These are phyloP conservation scores for Nicotiana benthamiana DNA, from an alignment of 257 asterid species.

Conservation along the genomic window DNA sequence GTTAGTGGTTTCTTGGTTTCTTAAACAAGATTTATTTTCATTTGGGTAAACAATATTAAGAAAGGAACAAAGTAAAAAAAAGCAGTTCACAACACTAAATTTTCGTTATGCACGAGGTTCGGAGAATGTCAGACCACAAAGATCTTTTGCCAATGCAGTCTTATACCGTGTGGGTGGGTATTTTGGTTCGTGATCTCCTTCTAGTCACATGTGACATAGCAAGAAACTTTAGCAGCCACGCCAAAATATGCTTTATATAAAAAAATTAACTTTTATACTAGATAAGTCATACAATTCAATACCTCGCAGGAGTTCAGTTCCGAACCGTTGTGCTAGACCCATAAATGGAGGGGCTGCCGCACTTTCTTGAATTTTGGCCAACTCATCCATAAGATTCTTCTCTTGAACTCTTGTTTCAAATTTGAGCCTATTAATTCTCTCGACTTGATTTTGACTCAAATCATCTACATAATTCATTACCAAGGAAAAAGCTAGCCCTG, in stretches of 20 bases:
- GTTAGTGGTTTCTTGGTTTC: not conserved
- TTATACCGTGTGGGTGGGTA: too few relatives aligned
- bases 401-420: constrained; percentile 24
- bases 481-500: constrained; percentile 28
- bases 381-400: constrained; percentile 21
- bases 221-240: too few relatives aligned
- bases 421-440: constrained; percentile 15
- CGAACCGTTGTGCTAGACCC: constrained; percentile 6
- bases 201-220: too few relatives aligned
- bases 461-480: constrained; percentile 13
- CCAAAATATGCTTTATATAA: too few relatives aligned
- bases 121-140: too few relatives aligned
- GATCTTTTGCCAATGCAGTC: too few relatives aligned
- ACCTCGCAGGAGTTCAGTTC: not conserved
- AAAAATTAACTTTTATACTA: not conserved
- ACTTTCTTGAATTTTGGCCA: constrained; percentile 52
- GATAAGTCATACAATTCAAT: not conserved
- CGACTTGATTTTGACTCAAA: constrained; percentile 21
- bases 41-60: too few relatives aligned
- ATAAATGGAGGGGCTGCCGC: constrained; percentile 43
- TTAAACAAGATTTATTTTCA: too few relatives aligned
- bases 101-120: rapidly evolving
- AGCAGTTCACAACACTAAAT: rapidly evolving
- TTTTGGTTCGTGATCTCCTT: too few relatives aligned
- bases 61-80: too few relatives aligned